Evolutionary conservation across 139 green algal genomes (phyloP), one percentile per base, ranked within the genome.

Genomic region (Raphidocelis subcapitata): DNA sequence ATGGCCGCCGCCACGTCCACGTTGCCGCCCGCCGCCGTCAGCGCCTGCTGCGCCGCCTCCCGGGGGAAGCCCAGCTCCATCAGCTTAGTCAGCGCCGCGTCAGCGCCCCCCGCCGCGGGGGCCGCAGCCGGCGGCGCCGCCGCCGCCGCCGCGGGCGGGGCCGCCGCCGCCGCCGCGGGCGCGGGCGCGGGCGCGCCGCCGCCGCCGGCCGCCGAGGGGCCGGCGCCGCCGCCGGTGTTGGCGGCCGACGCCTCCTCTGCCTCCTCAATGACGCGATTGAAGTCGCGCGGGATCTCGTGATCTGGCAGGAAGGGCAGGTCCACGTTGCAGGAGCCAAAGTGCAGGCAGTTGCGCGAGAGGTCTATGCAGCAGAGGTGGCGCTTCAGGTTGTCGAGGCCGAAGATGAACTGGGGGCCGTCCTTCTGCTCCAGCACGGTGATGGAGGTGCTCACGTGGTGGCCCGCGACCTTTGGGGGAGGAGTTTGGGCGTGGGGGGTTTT

Each of bases 331-430:
- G 64, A 85, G 67, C 82, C 67, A 73, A 97, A 93, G 63, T 73
- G 70, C 56, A 96, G 86, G 69, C 83, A 69, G 66, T 86, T 87
- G 64, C n/a, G 56, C 24, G 35, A 8, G n/a, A 0, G 47, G 56
- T 81, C 72, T 20, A 86, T 73, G 52, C 60, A 36, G 62, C 76
- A 83, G 81, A 93, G 88, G 77, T 98, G 93, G 2, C 91, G 72
- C 51, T 87, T 85, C 47, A 99, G 81, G 83, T 96, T 98, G 85
- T 99, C 95, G 36, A 99, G 84, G 0, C 95, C 96, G 72, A 99
- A 98, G 37, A 99, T 87, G 81, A 99, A 98, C 46, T 96, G 89
- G 65, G 86, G 84, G 0, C 81, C 84, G 21, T 88, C 79, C 54
- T 90, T 83, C 73, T 92, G 83, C 82, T 99, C 96, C 75, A 99